Base-by-base conservation (phyloP, 805 yeast genomes). In the Kodamaea fukazawae region DNA sequence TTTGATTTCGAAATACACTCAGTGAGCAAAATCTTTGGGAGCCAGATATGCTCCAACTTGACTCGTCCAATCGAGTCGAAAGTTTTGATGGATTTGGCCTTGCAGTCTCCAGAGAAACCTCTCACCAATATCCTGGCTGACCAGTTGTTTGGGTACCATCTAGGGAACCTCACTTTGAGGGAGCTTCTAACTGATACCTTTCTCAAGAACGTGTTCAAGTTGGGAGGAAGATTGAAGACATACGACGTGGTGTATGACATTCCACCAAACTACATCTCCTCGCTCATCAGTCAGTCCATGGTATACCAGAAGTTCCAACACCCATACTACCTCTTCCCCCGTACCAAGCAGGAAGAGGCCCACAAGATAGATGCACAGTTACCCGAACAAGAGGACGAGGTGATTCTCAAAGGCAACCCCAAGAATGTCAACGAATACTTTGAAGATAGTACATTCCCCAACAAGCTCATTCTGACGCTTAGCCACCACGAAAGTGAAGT, bases 401-500 rank as follows among this genome's bases (percentile, higher is more conserved):
- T 36, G 31, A 35, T 41, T 7, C 31, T 41, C 15, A 29, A 28
- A 11, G 37, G 40, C 3, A 34, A 33, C 2, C 29, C 34, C 1
- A 9, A 29, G 7, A 27, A 34, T 5, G 17, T 36, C 10, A 27
- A 33, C 14, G 32, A 34, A 10, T 32, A 39, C 35, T 47, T 38
- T 22, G 44, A 41, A 23, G 18, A 29, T 7, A 42, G 35, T 14
- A 22, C 31, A 7, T 74, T 78, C 44, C 87, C 88, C 1, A 68
- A 68, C 14, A 63, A 63, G 2, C 58, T 75, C 3, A 53, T 75
- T 9, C 68, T 70, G 41, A 69, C 73, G 0, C 60, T 85, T 5
- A 47, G 61, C 1, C 66, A 70, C 32, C 93, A 86, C 52, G 58
- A 64, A 1, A 79, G 82, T 53, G 96, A 90, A 57, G 91, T 87